phyloP scores from a whole-genome alignment of 371 early-diverging fungal genomes.

The Mucor irregularis region DNA sequence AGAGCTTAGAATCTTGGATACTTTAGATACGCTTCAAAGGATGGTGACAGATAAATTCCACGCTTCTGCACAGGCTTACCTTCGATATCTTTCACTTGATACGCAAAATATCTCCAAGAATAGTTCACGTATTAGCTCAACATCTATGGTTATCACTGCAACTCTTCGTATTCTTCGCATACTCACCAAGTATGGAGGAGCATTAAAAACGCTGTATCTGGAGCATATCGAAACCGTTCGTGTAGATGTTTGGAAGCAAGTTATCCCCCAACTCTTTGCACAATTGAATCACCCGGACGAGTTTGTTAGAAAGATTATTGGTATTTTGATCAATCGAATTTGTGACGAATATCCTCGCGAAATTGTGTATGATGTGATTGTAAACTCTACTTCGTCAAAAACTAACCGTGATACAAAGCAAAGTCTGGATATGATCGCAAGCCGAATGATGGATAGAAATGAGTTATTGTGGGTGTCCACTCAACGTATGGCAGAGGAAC shows the following conservation, averaged over 20 bases:
- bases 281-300: slow-evolving; percentile 68
- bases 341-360: slow-evolving; percentile 63
- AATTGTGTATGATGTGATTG: slow-evolving; percentile 72
- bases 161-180: slow-evolving; percentile 67
- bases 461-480: slow-evolving; percentile 61
- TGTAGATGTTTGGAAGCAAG: slow-evolving; percentile 64
- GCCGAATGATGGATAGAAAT: slow-evolving; percentile 43
- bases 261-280: slow-evolving; percentile 83
- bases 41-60: slow-evolving; percentile 27
- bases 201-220: slow-evolving; percentile 41
- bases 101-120: neutral
- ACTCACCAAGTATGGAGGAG: slow-evolving; percentile 65
- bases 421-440: slow-evolving; percentile 42
- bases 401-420: slow-evolving; percentile 46
- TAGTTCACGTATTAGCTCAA: slow-evolving; percentile 7
- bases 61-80: slow-evolving; percentile 34
- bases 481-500: slow-evolving; percentile 61
- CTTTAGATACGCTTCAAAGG: slow-evolving; percentile 22
- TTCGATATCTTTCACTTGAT: slow-evolving; percentile 35
- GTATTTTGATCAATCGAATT: slow-evolving; percentile 58
- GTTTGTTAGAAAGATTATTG: slow-evolving; percentile 53
- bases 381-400: slow-evolving; percentile 57
- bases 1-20: slow-evolving; percentile 6
- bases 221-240: slow-evolving; percentile 48
- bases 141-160: slow-evolving; percentile 57